A percentile compares a stretch with the other conserved stretches of the same genome.
phyloP scores from a whole-genome alignment of 768 basidiomycete genomes.

The Russula sp. region DNA sequence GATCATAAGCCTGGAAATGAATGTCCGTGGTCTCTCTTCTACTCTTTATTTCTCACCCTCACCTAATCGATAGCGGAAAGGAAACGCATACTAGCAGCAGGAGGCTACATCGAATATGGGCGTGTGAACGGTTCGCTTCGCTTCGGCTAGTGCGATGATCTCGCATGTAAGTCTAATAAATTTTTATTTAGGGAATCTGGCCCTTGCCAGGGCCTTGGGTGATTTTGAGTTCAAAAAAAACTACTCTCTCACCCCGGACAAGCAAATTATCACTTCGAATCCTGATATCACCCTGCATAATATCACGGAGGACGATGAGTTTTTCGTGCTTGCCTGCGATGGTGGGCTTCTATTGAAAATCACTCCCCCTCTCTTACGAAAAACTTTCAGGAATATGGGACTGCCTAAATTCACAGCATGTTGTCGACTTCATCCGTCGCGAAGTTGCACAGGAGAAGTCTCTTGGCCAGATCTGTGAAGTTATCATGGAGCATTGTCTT shows the following conservation, averaged over 20 bases:
- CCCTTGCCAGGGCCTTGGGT: slow-evolving; percentile 88
- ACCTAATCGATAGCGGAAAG: slow-evolving; percentile 54
- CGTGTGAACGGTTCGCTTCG: slow-evolving; percentile 78
- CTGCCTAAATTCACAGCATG: slow-evolving; percentile 88
- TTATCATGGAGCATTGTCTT: slow-evolving; percentile 87
- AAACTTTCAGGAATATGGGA: slow-evolving; percentile 88
- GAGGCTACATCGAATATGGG: slow-evolving; percentile 94
- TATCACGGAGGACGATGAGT: slow-evolving; percentile 86
- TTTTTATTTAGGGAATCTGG: slow-evolving; percentile 71
- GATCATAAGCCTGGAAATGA: slow-evolving; percentile 95
- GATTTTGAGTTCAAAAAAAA: slow-evolving; percentile 99
- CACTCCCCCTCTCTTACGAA: slow-evolving; percentile 10
- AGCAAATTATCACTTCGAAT: slow-evolving; percentile 90
- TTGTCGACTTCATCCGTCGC: slow-evolving; percentile 80
- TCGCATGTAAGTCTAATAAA: not conserved
- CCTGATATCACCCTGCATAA: slow-evolving; percentile 85
- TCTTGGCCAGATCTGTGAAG: slow-evolving; percentile 78
- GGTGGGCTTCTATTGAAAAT: slow-evolving; percentile 43
- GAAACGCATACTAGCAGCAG: slow-evolving; percentile 78
- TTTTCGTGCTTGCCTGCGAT: slow-evolving; percentile 94
- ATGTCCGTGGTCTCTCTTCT: slow-evolving; percentile 38
- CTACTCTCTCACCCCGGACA: slow-evolving; percentile 67
- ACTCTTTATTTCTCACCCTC: slow-evolving; percentile 3
- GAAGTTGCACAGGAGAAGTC: slow-evolving; percentile 72
- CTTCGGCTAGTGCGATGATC: not conserved